Conservation (phyloP, 1,284 basidiomycete species). For the Trametes polyzona region DNA sequence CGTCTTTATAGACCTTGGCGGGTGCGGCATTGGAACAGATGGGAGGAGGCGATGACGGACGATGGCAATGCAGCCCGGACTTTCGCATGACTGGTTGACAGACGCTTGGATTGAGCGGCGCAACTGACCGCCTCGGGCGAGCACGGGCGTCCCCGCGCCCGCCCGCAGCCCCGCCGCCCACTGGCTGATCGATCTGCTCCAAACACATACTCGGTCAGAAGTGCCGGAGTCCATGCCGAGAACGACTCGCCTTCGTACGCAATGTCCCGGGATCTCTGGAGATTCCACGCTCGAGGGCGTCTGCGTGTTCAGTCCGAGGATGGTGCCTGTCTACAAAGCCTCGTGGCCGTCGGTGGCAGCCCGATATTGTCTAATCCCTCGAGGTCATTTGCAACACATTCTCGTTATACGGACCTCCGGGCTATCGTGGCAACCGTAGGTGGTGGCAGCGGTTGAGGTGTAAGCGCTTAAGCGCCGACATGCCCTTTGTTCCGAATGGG, state of each 20-base stretch:
- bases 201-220: neutral
- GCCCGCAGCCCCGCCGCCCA: neutral
- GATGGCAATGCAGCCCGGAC: constrained; percentile 18
- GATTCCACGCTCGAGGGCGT: constrained; percentile 4
- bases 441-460: neutral
- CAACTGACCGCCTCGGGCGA: constrained; percentile 8
- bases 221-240: neutral
- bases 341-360: neutral
- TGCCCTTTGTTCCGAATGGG: neutral
- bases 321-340: neutral
- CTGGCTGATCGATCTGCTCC: neutral
- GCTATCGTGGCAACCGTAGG: too few species aligned
- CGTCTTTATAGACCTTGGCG: constrained; percentile 14
- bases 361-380: neutral
- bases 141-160: constrained; percentile 4
- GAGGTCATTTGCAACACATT: too few species aligned
- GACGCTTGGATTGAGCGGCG: constrained; percentile 25
- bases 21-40: constrained; percentile 4
- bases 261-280: constrained; percentile 3
- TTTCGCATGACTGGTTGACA: constrained; percentile 16
- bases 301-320: neutral
- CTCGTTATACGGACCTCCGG: too few species aligned
- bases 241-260: neutral
- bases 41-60: constrained; percentile 12
- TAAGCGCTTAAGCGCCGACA: neutral